A percentile compares a stretch with the other conserved stretches of the same genome.
Evolutionary conservation across 2,329 filamentous ascomycete species (phyloP).

Genomic region (Iodosphaeria phyllophila): DNA sequence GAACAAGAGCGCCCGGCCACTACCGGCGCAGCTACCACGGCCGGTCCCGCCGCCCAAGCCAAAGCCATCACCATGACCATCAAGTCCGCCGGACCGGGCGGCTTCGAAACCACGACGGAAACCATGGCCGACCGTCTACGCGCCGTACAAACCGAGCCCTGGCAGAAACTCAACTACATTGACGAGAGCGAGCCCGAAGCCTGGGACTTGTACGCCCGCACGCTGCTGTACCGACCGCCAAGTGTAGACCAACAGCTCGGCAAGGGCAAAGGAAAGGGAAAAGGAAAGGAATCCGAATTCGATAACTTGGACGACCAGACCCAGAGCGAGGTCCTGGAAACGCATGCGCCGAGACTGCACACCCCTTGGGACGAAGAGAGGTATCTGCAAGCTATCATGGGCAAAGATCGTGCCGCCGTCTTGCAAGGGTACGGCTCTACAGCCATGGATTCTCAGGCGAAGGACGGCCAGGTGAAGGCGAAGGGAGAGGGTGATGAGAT

Average conservation of each 20-base stretch:
- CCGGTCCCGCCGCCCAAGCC: conserved; percentile 33
- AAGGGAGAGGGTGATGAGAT: conserved; percentile 5
- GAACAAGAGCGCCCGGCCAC: conserved; percentile 46
- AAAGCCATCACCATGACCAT: conserved; percentile 68
- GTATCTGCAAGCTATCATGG: conserved; percentile 14
- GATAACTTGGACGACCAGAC: conserved; percentile 7
- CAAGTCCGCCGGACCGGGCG: conserved; percentile 54
- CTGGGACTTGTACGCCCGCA: conserved; percentile 58
- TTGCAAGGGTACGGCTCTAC: conserved; percentile 7
- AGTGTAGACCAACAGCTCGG: conserved; percentile 2
- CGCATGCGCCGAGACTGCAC: conserved; percentile 6
- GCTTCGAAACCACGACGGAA: conserved; percentile 16
- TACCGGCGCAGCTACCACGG: conserved; percentile 13
- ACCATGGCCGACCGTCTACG: conserved; percentile 62
- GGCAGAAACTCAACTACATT: conserved; percentile 62
- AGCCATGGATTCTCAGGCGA: conserved; percentile 5
- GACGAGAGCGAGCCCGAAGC: conserved; percentile 64
- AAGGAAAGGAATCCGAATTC: conserved; percentile 5
- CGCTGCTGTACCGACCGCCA: conserved; percentile 35
- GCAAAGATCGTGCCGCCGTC: conserved; percentile 9
- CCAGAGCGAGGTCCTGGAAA: conserved; percentile 2
- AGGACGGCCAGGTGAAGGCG: conserved; percentile 9
- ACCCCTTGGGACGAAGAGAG: conserved; percentile 12
- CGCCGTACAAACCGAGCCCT: conserved; percentile 62
- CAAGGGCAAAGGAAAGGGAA: conserved; percentile 6